phyloP scores from a whole-genome alignment of 1,284 basidiomycete genomes.

The Sanguinoderma infundibulare region DNA sequence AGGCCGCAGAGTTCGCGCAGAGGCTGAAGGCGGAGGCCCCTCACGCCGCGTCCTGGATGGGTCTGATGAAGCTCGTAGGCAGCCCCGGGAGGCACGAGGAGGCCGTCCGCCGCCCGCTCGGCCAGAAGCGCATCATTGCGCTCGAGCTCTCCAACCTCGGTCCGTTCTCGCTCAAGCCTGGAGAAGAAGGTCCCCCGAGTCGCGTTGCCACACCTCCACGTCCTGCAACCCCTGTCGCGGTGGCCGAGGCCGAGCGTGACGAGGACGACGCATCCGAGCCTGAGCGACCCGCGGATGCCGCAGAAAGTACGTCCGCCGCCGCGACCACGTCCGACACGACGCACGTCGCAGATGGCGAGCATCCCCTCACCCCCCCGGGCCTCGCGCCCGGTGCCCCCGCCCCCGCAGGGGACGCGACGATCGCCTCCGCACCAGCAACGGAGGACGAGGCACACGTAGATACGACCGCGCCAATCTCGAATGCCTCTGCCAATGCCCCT shows the following conservation, averaged over 20 bases:
- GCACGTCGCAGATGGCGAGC: neutral
- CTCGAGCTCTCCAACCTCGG: slow-evolving; percentile 44
- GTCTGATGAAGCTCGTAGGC: slow-evolving; percentile 33
- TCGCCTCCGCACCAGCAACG: neutral
- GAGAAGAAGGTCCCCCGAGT: neutral
- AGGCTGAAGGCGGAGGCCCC: slow-evolving; percentile 15
- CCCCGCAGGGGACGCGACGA: neutral
- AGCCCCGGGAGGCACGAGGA: slow-evolving; percentile 32
- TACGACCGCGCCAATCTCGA: neutral
- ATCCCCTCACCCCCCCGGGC: neutral
- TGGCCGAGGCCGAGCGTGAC: neutral
- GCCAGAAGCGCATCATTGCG: slow-evolving; percentile 34
- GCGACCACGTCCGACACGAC: neutral
- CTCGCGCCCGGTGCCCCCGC: neutral
- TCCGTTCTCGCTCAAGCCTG: neutral
- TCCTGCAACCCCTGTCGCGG: neutral
- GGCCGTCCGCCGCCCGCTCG: slow-evolving; percentile 34
- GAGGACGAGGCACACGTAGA: neutral
- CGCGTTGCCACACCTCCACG: neutral
- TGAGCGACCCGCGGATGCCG: neutral
- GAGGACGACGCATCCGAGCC: neutral
- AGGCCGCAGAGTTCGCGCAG: slow-evolving; percentile 20
- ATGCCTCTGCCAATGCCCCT: too few relatives aligned
- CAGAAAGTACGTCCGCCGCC: neutral
- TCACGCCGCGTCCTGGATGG: slow-evolving; percentile 32